Percentiles rank a stretch among this genome's conserved stretches.
Conservation (phyloP, 495 filamentous ascomycete genomes). For the Penicillium angulare region DNA sequence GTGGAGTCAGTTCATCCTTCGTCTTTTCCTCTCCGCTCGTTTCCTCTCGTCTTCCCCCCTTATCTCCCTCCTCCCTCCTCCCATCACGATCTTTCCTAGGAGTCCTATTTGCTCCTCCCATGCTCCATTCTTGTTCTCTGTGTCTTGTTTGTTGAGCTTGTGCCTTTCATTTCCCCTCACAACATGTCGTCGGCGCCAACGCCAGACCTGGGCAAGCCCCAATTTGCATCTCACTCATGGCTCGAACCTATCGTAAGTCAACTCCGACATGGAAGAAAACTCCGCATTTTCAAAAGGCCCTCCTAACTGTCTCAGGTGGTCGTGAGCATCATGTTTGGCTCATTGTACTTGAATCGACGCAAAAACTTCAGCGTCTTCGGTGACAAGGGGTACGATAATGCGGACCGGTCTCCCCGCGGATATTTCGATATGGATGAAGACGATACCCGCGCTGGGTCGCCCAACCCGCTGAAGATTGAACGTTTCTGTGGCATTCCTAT, state of each 20-base stretch:
- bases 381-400: constrained; percentile 4
- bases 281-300: too few species aligned
- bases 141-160: background rate
- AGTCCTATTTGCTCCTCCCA: background rate
- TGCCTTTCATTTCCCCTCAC: background rate
- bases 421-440: constrained; percentile 16
- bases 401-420: constrained; percentile 32
- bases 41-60: background rate
- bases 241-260: constrained; percentile 58
- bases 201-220: constrained; percentile 31
- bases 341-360: constrained; percentile 56
- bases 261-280: too few species aligned
- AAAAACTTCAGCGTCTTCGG: constrained; percentile 46
- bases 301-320: constrained; percentile 55
- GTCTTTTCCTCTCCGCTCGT: background rate
- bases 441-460: constrained; percentile 27
- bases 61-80: background rate
- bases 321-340: constrained; percentile 53
- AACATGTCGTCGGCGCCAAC: background rate
- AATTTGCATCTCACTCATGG: constrained; percentile 46
- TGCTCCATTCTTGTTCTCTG: background rate
- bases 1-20: too few species aligned
- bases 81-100: background rate
- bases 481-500: constrained; percentile 40
- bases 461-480: constrained; percentile 29